These are phyloP conservation scores for Solanum aculeatissimum DNA, from an alignment of 305 asterid genomes.

Conservation along the genomic window DNA sequence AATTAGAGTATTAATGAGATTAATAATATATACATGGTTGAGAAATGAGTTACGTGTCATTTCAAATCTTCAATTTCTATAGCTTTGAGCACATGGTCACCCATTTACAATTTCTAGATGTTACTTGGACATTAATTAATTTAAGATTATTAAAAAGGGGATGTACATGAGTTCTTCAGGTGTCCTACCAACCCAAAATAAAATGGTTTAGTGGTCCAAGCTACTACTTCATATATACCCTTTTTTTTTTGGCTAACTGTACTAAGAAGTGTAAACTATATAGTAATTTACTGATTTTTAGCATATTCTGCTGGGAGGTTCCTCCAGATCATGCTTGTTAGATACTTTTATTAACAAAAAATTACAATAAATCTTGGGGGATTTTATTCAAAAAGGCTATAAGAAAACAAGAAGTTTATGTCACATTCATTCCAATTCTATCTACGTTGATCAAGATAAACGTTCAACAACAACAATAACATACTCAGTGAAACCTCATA, in stretches of 20 bases:
- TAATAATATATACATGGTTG: not conserved
- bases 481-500: too few species aligned
- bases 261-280: too few species aligned
- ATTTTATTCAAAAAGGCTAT: not conserved
- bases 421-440: not conserved
- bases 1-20: not conserved
- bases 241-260: too few species aligned
- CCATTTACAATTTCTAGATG: not conserved
- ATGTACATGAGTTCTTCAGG: not conserved
- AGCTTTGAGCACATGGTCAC: not conserved
- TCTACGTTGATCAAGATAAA: not conserved
- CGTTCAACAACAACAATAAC: too few species aligned
- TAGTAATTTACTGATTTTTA: too few species aligned
- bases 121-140: not conserved
- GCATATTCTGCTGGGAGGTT: too few species aligned
- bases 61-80: not conserved
- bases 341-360: too few species aligned
- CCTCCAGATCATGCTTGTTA: too few species aligned
- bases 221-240: too few species aligned
- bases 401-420: not conserved
- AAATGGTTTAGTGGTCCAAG: not conserved
- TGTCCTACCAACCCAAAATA: not conserved
- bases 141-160: not conserved
- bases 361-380: too few species aligned
- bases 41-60: not conserved